These are phyloP conservation scores for Catenaria anguillulae DNA, from an alignment of 371 early-diverging fungal species.

Conservation along the genomic window DNA sequence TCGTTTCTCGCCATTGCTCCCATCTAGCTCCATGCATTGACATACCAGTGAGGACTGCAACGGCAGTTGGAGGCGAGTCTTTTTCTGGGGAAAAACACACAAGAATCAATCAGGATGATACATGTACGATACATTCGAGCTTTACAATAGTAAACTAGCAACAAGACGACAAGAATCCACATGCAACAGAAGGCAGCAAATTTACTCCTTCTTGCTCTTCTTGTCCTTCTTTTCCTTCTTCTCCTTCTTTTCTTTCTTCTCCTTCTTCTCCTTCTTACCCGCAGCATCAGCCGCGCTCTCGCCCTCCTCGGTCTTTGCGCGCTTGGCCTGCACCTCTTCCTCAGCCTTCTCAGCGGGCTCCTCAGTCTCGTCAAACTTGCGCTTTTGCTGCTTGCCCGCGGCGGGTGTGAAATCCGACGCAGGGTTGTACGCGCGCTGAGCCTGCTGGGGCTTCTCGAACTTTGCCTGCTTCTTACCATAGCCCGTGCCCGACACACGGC, in stretches of 20 bases:
- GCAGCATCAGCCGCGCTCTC: slow-evolving; percentile 59
- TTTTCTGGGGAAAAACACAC: too few relatives aligned
- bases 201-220: slow-evolving; percentile 21
- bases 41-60: too few relatives aligned
- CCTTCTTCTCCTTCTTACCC: slow-evolving; percentile 13
- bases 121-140: too few relatives aligned
- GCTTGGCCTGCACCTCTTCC: slow-evolving; percentile 24
- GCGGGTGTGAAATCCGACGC: not conserved
- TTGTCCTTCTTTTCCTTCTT: slow-evolving; percentile 17
- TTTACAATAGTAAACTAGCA: too few relatives aligned
- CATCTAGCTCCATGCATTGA: too few relatives aligned
- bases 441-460: not conserved
- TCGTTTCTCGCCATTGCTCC: too few relatives aligned
- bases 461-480: slow-evolving; percentile 28
- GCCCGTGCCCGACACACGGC: slow-evolving; percentile 21
- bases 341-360: slow-evolving; percentile 52
- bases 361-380: slow-evolving; percentile 45
- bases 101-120: too few relatives aligned
- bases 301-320: slow-evolving; percentile 36
- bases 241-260: slow-evolving; percentile 20
- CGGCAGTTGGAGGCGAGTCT: too few relatives aligned
- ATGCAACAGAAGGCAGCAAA: too few relatives aligned
- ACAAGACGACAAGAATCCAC: too few relatives aligned
- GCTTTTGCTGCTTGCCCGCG: slow-evolving; percentile 6
- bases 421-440: not conserved